These are phyloP conservation scores for Physcomitrium patens DNA, from an alignment of 225 moss, liverwort and hornwort genomes.

Conservation along the genomic window DNA sequence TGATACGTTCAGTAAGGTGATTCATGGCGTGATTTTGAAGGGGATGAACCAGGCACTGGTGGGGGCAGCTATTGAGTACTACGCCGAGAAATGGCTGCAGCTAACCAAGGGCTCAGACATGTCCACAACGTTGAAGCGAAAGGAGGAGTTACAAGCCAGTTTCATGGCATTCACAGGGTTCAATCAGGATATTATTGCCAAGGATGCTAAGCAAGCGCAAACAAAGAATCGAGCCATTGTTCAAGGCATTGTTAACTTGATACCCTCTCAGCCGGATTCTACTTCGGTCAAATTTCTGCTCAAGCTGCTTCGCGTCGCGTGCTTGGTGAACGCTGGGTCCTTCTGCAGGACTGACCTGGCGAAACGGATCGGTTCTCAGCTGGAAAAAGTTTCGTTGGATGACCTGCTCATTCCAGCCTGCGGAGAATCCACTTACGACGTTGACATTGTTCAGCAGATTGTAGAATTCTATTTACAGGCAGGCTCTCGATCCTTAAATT, in stretches of 20 bases:
- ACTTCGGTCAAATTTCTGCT: constrained; percentile 70
- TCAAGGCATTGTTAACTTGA: constrained; percentile 64
- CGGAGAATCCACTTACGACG: constrained; percentile 75
- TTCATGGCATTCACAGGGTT: constrained; percentile 31
- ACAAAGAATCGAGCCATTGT: constrained; percentile 37
- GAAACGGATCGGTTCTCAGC: constrained; percentile 68
- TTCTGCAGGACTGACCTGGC: constrained; percentile 73
- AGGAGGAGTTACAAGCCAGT: constrained; percentile 34
- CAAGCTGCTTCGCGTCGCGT: constrained; percentile 76
- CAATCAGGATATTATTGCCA: constrained; percentile 39
- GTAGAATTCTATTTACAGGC: constrained; percentile 80
- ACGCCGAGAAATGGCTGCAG: constrained; percentile 52
- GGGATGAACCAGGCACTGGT: constrained; percentile 41
- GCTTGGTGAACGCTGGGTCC: constrained; percentile 72
- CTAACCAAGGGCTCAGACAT: constrained; percentile 21
- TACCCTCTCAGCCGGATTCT: constrained; percentile 69
- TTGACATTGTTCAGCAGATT: constrained; percentile 84
- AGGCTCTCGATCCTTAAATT: not conserved
- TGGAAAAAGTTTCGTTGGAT: constrained; percentile 74
- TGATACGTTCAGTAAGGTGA: constrained; percentile 46
- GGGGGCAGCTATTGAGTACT: constrained; percentile 37
- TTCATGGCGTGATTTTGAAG: constrained; percentile 42
- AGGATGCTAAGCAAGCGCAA: constrained; percentile 38
- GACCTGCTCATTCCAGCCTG: constrained; percentile 80
- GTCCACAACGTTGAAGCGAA: constrained; percentile 24